Evolutionary conservation across 345 rosid species (phyloP).

Genomic region (Streptanthus diversifolius): DNA sequence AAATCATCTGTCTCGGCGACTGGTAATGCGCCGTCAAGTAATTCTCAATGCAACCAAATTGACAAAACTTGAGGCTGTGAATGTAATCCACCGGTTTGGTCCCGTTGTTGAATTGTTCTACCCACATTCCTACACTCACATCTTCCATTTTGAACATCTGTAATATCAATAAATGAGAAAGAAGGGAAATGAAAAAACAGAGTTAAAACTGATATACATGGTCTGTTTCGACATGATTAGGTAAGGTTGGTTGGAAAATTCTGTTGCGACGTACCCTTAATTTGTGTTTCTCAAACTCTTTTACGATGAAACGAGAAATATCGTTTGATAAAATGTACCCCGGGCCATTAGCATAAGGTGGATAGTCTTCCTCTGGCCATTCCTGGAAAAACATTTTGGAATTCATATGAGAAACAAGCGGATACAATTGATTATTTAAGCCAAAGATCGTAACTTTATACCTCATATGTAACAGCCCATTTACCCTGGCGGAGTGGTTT

Average conservation of each 20-base stretch:
- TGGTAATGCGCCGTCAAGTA: constrained; percentile 86
- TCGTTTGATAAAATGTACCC: constrained; percentile 75
- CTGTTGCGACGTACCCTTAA: constrained; percentile 47
- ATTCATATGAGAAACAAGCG: not conserved
- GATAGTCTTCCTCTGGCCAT: constrained; percentile 93
- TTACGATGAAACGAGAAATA: constrained; percentile 56
- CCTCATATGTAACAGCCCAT: constrained; percentile 95
- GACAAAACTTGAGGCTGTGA: constrained; percentile 79
- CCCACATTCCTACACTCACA: constrained; percentile 99
- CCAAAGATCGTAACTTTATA: constrained; percentile 8
- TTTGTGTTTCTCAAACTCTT: constrained; percentile 71
- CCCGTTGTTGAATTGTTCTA: constrained; percentile 69
- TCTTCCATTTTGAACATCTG: constrained; percentile 98
- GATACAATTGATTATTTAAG: not conserved
- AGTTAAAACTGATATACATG: not conserved
- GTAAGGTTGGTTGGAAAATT: not conserved
- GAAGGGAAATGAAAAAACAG: not conserved
- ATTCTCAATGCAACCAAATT: constrained; percentile 74
- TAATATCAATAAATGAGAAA: not conserved
- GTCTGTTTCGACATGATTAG: not conserved
- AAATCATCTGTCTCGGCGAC: constrained; percentile 85
- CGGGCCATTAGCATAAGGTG: constrained; percentile 91
- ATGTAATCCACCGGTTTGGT: constrained; percentile 56
- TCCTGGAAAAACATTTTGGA: constrained; percentile 41
- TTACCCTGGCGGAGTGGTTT: constrained; percentile 82